Base-by-base conservation (phyloP, 768 basidiomycete species). In the Sarcodon aspratus region DNA sequence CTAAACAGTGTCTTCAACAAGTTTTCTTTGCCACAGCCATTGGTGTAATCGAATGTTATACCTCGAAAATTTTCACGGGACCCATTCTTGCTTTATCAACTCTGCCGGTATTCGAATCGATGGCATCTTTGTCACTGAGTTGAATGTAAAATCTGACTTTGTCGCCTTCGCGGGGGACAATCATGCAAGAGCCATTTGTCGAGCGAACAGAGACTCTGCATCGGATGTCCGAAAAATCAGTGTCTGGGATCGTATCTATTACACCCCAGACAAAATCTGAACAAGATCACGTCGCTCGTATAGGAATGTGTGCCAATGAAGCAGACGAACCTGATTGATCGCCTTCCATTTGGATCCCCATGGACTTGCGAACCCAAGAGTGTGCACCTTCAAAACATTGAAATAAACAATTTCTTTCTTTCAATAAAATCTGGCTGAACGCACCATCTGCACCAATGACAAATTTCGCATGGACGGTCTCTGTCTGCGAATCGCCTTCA, bases 281-380 rank as follows among this genome's bases (percentile, higher is more conserved):
- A 11, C 36, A 36, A 21, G 36, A 15, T 7, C 21, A 27, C 18
- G 15, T 32, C 15, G 21, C 17, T 32, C 6, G 18, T 7, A 21
- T 18, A 6, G 17, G 13, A n/a, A 18, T 27, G 17, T 44, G 35
- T 9, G n/a, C 11, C 33, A 6, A 15, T 9, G 3, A 47, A 27
- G n/a, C 7, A 15, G 7, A 18, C 57, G 17, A 10, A 65, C 72
- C 67, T 10, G 69, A 70, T 52, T 85, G 80, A 59, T 89, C 85
- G 6, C 88, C 88, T 51, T 87, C 77, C 84, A 90, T 83, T 84
- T 86, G 21, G 89, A n/a, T n/a, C n/a, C n/a, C n/a, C n/a, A n/a
- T n/a, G n/a, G n/a, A n/a, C n/a, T n/a, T n/a, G n/a, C n/a, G 75
- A 17, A 90, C 83, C 85, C 86, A 89, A 9, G 85, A 88, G 63